phyloP scores from a whole-genome alignment of 140 eudicot genomes.

The Bidens hawaiensis region DNA sequence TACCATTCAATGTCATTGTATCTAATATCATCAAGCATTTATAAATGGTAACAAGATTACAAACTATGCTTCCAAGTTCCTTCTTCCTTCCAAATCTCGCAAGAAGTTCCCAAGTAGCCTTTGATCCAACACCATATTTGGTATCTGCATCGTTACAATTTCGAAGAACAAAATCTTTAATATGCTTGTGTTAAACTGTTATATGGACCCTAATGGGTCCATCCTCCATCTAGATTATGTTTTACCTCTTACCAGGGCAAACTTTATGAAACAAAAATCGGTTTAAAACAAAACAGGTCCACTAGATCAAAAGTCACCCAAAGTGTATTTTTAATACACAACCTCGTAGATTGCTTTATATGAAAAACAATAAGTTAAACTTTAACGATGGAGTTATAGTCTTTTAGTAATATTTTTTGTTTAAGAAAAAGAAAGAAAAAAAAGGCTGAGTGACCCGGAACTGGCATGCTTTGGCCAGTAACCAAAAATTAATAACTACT shows the following conservation, averaged over 20 bases:
- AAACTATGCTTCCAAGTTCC: slow-evolving; percentile 34
- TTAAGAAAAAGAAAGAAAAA: not conserved
- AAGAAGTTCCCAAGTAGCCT: slow-evolving; percentile 68
- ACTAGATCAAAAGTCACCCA: not conserved
- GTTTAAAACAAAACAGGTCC: not conserved
- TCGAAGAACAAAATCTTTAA: not conserved
- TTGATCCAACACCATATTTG: slow-evolving; percentile 75
- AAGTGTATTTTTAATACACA: not conserved
- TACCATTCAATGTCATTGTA: not conserved
- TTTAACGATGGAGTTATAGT: not conserved
- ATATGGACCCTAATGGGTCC: not conserved
- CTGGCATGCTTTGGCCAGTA: not conserved
- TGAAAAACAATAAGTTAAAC: not conserved
- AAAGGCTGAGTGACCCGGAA: not conserved
- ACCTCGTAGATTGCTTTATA: not conserved
- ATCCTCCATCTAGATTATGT: not conserved
- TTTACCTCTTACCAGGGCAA: not conserved
- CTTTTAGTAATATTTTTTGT: not conserved
- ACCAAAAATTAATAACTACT: not conserved
- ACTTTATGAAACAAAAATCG: not conserved
- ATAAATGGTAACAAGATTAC: not conserved
- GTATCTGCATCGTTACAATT: slow-evolving; percentile 46
- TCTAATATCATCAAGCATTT: not conserved
- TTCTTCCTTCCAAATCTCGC: slow-evolving; percentile 37
- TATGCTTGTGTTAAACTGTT: not conserved